Evolutionary conservation across 805 yeast genomes (phyloP).

Genomic region (Candida vaughaniae): DNA sequence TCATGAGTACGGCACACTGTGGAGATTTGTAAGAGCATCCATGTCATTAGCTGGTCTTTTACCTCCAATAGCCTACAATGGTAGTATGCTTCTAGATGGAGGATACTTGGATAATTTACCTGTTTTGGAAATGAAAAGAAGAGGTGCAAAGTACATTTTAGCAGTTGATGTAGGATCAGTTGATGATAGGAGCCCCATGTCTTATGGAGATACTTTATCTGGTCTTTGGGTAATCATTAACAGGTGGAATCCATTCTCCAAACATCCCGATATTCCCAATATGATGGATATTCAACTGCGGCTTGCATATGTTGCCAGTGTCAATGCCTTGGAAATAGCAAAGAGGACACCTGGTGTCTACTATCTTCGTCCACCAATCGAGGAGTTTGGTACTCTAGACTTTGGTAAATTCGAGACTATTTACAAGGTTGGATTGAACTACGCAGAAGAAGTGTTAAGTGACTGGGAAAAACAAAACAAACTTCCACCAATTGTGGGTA

Average conservation of each 20-base stretch:
- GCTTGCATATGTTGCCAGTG: constrained; percentile 92
- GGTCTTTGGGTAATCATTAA: constrained; percentile 90
- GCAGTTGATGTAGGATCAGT: constrained; percentile 97
- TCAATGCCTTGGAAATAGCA: constrained; percentile 86
- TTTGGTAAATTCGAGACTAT: constrained; percentile 91
- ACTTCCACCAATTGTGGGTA: constrained; percentile 64
- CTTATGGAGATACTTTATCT: constrained; percentile 87
- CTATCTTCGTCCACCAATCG: constrained; percentile 92
- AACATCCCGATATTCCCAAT: constrained; percentile 84
- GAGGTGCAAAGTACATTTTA: constrained; percentile 82
- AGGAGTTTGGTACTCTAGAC: constrained; percentile 85
- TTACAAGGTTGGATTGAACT: constrained; percentile 72
- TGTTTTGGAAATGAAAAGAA: constrained; percentile 84
- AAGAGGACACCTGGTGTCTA: constrained; percentile 81
- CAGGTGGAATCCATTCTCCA: constrained; percentile 86
- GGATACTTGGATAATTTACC: constrained; percentile 95
- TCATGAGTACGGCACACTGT: constrained; percentile 87
- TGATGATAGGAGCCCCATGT: constrained; percentile 87
- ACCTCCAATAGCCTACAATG: constrained; percentile 86
- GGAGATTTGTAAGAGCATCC: constrained; percentile 94
- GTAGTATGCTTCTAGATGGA: constrained; percentile 92
- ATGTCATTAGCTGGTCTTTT: constrained; percentile 94
- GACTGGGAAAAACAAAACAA: constrained; percentile 51
- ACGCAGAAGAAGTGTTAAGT: constrained; percentile 60
- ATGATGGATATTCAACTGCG: constrained; percentile 94